A percentile compares a stretch with the other conserved stretches of the same genome.
These are phyloP conservation scores for Heliosperma pusillum DNA, from an alignment of 148 eudicot genomes.

Conservation along the genomic window DNA sequence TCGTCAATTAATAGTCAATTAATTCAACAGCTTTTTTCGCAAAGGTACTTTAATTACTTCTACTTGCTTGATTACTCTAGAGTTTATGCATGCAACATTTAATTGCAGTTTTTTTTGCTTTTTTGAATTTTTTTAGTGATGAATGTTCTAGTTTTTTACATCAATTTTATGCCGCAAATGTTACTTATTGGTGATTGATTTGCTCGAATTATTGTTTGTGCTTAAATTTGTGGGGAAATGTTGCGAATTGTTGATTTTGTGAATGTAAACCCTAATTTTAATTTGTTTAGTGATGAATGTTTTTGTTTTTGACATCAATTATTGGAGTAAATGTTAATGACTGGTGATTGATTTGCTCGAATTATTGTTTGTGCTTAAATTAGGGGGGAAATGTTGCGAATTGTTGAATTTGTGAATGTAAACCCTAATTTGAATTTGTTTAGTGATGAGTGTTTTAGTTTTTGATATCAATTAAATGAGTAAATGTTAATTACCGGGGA, in stretches of 20 bases:
- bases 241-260: neutral
- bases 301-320: no score
- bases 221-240: neutral
- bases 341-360: no score
- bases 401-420: no score
- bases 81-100: neutral
- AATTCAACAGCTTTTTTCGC: neutral
- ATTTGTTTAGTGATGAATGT: no score
- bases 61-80: neutral
- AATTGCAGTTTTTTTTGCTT: neutral
- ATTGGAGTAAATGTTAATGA: no score
- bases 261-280: constrained; percentile 27
- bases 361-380: no score
- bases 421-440: constrained; percentile 1
- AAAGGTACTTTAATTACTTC: neutral
- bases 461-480: constrained; percentile 13
- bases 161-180: constrained; percentile 12
- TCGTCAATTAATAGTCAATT: neutral
- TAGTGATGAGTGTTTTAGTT: constrained; percentile 24
- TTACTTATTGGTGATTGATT: constrained; percentile 8
- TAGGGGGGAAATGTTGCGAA: no score
- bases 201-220: neutral
- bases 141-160: constrained; percentile 24
- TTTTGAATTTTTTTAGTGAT: constrained; percentile 13
- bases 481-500: constrained; percentile 1